These are phyloP conservation scores for Scutellaria baicalensis DNA, from an alignment of 257 asterid species.

Conservation along the genomic window DNA sequence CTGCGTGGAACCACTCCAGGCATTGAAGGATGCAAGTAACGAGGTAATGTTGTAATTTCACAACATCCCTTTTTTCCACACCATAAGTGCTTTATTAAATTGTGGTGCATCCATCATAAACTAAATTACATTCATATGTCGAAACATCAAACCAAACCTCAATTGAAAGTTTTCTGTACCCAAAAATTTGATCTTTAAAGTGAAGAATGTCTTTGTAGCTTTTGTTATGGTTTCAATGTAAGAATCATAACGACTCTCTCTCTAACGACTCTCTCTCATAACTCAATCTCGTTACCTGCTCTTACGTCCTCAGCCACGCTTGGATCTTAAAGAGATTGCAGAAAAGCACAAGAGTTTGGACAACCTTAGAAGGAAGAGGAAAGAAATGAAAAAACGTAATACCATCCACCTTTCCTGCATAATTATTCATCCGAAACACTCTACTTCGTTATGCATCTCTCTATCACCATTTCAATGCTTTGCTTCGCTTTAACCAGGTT, in stretches of 20 bases:
- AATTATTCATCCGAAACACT: not conserved
- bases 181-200: too few relatives aligned
- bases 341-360: conserved; percentile 34
- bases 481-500: conserved; percentile 16
- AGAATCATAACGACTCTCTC: not conserved
- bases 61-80: not conserved
- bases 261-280: not conserved
- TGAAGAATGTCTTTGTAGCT: too few relatives aligned
- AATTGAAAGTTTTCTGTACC: not conserved
- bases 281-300: not conserved
- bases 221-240: too few relatives aligned
- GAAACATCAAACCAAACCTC: not conserved
- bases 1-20: conserved; percentile 91
- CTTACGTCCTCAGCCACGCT: conserved; percentile 26
- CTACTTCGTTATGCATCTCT: not conserved
- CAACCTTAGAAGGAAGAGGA: conserved; percentile 40
- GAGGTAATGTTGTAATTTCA: conserved; percentile 26
- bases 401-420: not conserved
- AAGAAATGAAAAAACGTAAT: conserved; percentile 49
- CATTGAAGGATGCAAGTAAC: conserved; percentile 50
- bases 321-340: conserved; percentile 44
- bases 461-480: not conserved
- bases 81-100: not conserved
- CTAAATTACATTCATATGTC: not conserved
- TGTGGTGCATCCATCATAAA: not conserved